phyloP scores from a whole-genome alignment of 805 yeast species.

The Priceomyces haplophilus region DNA sequence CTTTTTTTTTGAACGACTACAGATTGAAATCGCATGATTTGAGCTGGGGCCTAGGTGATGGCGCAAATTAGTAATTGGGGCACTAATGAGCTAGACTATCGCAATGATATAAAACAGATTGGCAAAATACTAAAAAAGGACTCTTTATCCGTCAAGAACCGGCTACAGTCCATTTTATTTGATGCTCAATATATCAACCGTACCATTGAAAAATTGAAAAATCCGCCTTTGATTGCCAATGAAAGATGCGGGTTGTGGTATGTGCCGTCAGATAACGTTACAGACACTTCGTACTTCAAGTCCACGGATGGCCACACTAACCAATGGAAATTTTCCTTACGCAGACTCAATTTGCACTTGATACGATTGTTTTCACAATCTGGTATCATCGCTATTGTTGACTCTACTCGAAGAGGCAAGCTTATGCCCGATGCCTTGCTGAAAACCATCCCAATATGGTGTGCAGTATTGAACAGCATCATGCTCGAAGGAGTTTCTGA shows the following conservation, averaged over 20 bases:
- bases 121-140: conserved; percentile 48
- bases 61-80: background rate
- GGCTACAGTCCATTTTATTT: conserved; percentile 67
- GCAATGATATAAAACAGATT: conserved; percentile 12
- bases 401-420: conserved; percentile 85
- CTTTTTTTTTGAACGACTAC: too few species aligned
- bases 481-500: conserved; percentile 34
- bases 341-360: conserved; percentile 74
- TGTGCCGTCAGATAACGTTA: conserved; percentile 42
- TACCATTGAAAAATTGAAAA: conserved; percentile 10
- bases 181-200: conserved; percentile 54
- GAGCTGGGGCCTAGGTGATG: too few species aligned
- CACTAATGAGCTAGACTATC: background rate
- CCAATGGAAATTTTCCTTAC: conserved; percentile 73
- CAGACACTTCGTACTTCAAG: conserved; percentile 68
- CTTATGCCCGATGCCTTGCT: conserved; percentile 81
- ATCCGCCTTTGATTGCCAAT: conserved; percentile 58
- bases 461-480: conserved; percentile 66
- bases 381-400: conserved; percentile 62
- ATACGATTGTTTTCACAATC: conserved; percentile 43
- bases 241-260: conserved; percentile 91
- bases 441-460: conserved; percentile 90
- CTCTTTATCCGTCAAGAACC: conserved; percentile 49
- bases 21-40: too few species aligned
- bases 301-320: conserved; percentile 88